Percentiles rank a stretch among this genome's conserved stretches.
Evolutionary conservation across 345 rosid genomes (phyloP).

Genomic region (Pistacia vera): DNA sequence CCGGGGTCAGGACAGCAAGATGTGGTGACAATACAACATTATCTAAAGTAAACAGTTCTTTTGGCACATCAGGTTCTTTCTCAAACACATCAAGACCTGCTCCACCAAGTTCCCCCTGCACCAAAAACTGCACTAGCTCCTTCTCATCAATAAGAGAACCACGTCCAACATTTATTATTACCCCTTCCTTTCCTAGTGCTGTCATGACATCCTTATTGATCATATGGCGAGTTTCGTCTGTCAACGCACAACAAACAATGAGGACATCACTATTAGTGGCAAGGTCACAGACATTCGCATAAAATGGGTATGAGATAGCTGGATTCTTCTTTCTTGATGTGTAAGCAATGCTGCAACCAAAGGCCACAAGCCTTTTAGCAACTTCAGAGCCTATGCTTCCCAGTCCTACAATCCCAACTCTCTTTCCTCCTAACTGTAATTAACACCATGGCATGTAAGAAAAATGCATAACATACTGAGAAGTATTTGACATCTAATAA

Average conservation of each 20-base stretch:
- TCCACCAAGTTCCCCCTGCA: conserved; percentile 65
- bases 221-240: conserved; percentile 47
- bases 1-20: conserved; percentile 50
- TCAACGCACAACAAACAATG: conserved; percentile 50
- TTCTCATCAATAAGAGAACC: conserved; percentile 57
- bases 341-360: conserved; percentile 49
- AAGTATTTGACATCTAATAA: not conserved
- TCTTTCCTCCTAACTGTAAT: conserved; percentile 51
- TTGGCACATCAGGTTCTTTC: conserved; percentile 64
- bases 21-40: conserved; percentile 84
- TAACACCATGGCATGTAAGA: not conserved
- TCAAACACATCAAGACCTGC: conserved; percentile 86
- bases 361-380: conserved; percentile 45
- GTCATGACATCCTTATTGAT: conserved; percentile 47
- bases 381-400: conserved; percentile 46
- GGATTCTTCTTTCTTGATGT: conserved; percentile 39
- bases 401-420: conserved; percentile 54
- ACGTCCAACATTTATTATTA: conserved; percentile 58
- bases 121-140: conserved; percentile 62
- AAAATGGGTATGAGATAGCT: conserved; percentile 31
- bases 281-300: conserved; percentile 35
- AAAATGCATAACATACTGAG: not conserved
- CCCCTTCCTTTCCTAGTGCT: conserved; percentile 46
- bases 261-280: conserved; percentile 46
- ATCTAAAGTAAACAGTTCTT: conserved; percentile 52